phyloP scores from a whole-genome alignment of 23 red algal species.

The Gracilariopsis chorda region DNA sequence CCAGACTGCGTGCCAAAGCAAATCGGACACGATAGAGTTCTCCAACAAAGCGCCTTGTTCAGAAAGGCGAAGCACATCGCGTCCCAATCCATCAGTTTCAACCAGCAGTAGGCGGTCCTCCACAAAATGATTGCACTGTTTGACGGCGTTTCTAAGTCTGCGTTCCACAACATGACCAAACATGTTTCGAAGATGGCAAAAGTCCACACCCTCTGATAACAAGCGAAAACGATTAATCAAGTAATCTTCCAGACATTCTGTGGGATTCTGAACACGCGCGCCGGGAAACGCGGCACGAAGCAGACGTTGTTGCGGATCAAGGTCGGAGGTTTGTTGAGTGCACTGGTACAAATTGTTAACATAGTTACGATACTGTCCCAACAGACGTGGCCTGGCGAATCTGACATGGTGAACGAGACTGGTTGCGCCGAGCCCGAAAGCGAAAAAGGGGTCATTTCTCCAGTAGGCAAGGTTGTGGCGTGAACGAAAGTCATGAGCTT shows the following conservation, averaged over 20 bases:
- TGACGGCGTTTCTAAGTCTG: constrained; percentile 9
- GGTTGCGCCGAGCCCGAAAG: constrained; percentile 84
- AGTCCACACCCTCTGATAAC: constrained; percentile 30
- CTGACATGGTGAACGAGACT: constrained; percentile 75
- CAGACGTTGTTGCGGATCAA: neutral
- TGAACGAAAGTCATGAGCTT: constrained; percentile 30
- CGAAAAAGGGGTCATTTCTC: constrained; percentile 82
- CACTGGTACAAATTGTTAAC: neutral
- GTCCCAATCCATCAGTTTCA: neutral
- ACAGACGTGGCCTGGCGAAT: constrained; percentile 54
- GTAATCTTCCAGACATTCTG: constrained; percentile 54
- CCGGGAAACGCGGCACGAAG: neutral
- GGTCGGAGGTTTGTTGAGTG: neutral
- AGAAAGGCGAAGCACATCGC: constrained; percentile 7
- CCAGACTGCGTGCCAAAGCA: constrained; percentile 40
- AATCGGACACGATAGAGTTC: constrained; percentile 42
- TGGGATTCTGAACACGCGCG: neutral
- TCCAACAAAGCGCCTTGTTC: constrained; percentile 56
- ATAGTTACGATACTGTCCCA: constrained; percentile 56
- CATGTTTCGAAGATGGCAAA: neutral
- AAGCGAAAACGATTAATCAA: constrained; percentile 53
- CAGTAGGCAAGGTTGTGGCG: constrained; percentile 92
- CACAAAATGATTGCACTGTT: neutral
- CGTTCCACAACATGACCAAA: neutral
- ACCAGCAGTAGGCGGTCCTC: neutral